Evolutionary conservation across 2,329 filamentous ascomycete genomes (phyloP), one percentile per base, ranked within the genome.

Genomic region (Keithomyces neogunnii): DNA sequence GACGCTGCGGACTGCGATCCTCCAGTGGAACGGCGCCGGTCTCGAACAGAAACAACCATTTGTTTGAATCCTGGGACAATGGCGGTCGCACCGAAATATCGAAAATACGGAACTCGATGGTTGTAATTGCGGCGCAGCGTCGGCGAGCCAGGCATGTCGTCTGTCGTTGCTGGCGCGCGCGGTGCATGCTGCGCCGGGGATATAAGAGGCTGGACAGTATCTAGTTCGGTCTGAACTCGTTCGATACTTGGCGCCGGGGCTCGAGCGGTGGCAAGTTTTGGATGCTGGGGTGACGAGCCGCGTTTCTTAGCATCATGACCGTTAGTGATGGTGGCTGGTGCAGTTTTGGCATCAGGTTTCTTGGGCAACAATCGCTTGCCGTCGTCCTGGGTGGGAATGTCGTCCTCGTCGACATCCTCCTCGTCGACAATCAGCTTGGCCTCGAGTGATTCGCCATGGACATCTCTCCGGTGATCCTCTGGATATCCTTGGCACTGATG

Each of bases 61-160:
- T 95, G 89, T 68, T 95, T 95, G 71, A 90, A 95, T 28, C 89
- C 89, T 1, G 89, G 89, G 49, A 93, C 88, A 62, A 95, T 95
- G 55, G 89, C 90, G 1, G 90, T 95, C 0, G 89, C 88, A 0
- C 89, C 90, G 63, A 95, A 93, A 67, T 93, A 95, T 54, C 90
- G 78, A 61, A 95, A 95, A 65, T 93, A 96, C 0, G 89, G 89
- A 56, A 95, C 88, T 50, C 85, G 79, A 61, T 86, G 73, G 54
- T 79, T 73, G 64, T 78, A 74, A 32, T 72, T 66, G 58, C 78
- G 73, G 55, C 78, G 71, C 47, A 75, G 67, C 9, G 70, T 60
- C 1, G 75, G 74, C 28, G 76, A 78, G 31, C 66, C 56, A 13
- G 60, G 57, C 2, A 54, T 43, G 38, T 63, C 62, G 42, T 62